These are phyloP conservation scores for Oropetium thomaeum DNA, from an alignment of 176 grass and related monocot genomes.

Conservation along the genomic window DNA sequence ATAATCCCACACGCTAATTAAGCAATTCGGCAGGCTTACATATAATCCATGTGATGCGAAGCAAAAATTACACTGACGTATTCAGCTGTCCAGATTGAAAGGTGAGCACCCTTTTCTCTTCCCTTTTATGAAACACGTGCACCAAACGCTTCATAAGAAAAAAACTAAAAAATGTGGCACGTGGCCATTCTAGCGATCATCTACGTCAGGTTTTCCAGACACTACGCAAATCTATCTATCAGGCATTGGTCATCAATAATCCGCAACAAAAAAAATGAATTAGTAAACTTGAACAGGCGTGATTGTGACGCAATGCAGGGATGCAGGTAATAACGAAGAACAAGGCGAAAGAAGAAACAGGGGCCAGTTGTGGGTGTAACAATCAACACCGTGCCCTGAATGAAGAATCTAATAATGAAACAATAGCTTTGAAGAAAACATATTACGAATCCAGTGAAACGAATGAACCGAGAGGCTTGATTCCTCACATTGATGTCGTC, in stretches of 20 bases:
- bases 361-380: not conserved
- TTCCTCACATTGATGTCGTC: conserved; percentile 71
- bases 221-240: not conserved
- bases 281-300: not conserved
- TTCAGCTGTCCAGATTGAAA: no score
- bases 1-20: no score
- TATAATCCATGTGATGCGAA: no score
- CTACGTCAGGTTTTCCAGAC: not conserved
- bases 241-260: not conserved
- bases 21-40: no score
- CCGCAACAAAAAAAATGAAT: not conserved
- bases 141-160: not conserved
- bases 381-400: not conserved
- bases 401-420: not conserved
- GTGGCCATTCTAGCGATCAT: not conserved
- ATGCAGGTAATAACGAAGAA: not conserved
- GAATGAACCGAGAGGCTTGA: not conserved
- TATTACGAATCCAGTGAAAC: not conserved
- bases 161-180: no score
- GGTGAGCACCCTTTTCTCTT: no score
- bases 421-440: no score
- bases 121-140: no score
- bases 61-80: no score
- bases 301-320: not conserved
- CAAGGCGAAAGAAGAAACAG: not conserved